A percentile compares a stretch with the other conserved stretches of the same genome.
phyloP scores from a whole-genome alignment of 1,139 yeast genomes.

The Hyphopichia wangnamkhiaoensis region DNA sequence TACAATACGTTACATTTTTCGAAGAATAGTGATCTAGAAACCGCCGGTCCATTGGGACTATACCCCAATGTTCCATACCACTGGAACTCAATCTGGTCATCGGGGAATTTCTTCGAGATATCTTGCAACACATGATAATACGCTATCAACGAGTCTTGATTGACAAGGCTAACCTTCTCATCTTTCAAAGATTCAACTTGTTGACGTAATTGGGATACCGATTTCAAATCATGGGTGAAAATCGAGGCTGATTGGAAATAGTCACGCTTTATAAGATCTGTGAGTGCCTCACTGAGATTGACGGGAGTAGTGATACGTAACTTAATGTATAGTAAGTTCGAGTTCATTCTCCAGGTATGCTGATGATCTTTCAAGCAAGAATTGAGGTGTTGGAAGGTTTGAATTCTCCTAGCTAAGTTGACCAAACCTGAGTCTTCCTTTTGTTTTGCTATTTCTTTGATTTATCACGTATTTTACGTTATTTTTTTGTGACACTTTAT shows the following conservation, averaged over 20 bases:
- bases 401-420: not conserved
- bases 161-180: constrained; percentile 16
- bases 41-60: constrained; percentile 42
- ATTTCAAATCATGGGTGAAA: constrained; percentile 54
- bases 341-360: constrained; percentile 20
- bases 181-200: constrained; percentile 23
- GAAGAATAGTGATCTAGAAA: constrained; percentile 45
- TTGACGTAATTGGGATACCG: constrained; percentile 31
- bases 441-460: too few relatives aligned
- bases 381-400: too few relatives aligned
- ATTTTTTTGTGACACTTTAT: too few relatives aligned
- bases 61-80: constrained; percentile 75
- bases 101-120: constrained; percentile 41
- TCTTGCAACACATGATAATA: constrained; percentile 34
- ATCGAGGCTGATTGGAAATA: constrained; percentile 66
- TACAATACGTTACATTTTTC: constrained; percentile 66
- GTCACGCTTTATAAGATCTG: constrained; percentile 54
- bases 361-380: too few relatives aligned
- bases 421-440: too few relatives aligned
- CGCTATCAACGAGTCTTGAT: constrained; percentile 21
- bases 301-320: constrained; percentile 50
- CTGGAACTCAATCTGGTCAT: constrained; percentile 50
- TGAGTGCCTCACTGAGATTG: constrained; percentile 47
- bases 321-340: constrained; percentile 53
- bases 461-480: too few relatives aligned